A percentile compares a stretch with the other conserved stretches of the same genome.
These are phyloP conservation scores for Vinca minor DNA, from an alignment of 257 asterid genomes.

Conservation along the genomic window DNA sequence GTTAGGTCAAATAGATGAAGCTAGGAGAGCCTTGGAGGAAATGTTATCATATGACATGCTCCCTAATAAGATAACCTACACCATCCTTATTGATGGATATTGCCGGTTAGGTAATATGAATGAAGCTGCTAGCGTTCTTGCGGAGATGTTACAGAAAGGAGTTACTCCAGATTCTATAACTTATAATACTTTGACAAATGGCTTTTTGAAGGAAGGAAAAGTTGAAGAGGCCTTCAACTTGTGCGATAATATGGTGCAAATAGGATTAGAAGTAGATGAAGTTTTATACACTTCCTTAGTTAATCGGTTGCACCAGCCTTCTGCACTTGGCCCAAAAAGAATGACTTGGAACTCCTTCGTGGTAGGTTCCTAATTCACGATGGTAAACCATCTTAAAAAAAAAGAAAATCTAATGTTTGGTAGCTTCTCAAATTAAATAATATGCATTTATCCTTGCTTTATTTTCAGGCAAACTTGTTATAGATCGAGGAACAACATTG, in stretches of 20 bases:
- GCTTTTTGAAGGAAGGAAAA: conserved; percentile 52
- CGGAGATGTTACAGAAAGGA: conserved; percentile 62
- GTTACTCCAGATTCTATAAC: conserved; percentile 63
- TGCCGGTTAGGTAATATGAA: conserved; percentile 49
- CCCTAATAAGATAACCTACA: conserved; percentile 77
- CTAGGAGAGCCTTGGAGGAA: conserved; percentile 43
- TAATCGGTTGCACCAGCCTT: conserved; percentile 37
- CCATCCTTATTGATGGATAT: conserved; percentile 58
- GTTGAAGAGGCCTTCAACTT: conserved; percentile 44
- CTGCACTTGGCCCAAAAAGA: conserved; percentile 26
- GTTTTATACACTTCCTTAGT: conserved; percentile 59
- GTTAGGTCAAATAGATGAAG: conserved; percentile 68
- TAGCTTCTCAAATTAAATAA: neutral
- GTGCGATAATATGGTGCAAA: conserved; percentile 47
- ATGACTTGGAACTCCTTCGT: conserved; percentile 18
- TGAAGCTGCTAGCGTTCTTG: conserved; percentile 45
- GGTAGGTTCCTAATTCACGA: conserved; percentile 4
- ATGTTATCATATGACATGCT: conserved; percentile 45
- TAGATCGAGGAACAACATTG: neutral
- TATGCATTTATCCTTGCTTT: neutral
- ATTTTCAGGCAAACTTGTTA: conserved; percentile 8
- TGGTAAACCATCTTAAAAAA: neutral
- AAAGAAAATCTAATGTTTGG: neutral
- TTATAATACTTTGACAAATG: conserved; percentile 48
- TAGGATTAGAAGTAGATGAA: conserved; percentile 54